phyloP scores from a whole-genome alignment of 2,329 filamentous ascomycete genomes.

The Alternaria tenuissima region DNA sequence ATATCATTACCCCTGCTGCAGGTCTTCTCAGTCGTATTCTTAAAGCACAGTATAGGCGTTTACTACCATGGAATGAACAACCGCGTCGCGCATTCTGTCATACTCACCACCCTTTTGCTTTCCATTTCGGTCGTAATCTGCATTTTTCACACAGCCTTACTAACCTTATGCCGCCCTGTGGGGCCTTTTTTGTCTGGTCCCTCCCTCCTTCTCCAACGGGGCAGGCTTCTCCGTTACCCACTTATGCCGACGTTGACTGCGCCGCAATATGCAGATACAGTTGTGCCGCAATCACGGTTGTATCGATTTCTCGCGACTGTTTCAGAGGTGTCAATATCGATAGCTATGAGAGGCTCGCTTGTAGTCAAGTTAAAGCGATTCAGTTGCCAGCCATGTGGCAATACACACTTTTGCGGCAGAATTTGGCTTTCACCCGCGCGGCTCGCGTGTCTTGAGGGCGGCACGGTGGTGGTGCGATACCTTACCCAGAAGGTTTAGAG shows the following conservation, averaged over 20 bases:
- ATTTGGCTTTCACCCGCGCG: conserved; percentile 3
- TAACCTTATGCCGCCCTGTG: conserved; percentile 4
- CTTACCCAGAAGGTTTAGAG: not conserved
- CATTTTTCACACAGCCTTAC: conserved; percentile 2
- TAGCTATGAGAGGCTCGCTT: conserved; percentile 2
- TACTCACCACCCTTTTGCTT: not conserved
- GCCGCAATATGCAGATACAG: conserved; percentile 19
- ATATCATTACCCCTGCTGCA: conserved; percentile 2
- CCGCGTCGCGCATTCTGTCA: not conserved
- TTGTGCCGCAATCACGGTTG: conserved; percentile 24
- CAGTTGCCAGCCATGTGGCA: not conserved
- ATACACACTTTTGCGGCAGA: not conserved
- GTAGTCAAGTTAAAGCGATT: not conserved
- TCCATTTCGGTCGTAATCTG: not conserved
- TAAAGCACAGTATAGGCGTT: not conserved
- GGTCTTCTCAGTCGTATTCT: not conserved
- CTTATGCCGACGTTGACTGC: conserved; percentile 8
- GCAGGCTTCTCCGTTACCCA: conserved; percentile 10
- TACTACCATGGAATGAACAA: conserved; percentile 4
- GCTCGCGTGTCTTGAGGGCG: conserved; percentile 8
- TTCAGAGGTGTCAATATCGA: conserved; percentile 6
- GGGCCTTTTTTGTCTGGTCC: conserved; percentile 5
- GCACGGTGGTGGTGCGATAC: not conserved
- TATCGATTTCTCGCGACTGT: conserved; percentile 8
- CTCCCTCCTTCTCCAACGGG: conserved; percentile 6